Conservation (phyloP, 345 rosid genomes). For the Eucalyptus regnans region DNA sequence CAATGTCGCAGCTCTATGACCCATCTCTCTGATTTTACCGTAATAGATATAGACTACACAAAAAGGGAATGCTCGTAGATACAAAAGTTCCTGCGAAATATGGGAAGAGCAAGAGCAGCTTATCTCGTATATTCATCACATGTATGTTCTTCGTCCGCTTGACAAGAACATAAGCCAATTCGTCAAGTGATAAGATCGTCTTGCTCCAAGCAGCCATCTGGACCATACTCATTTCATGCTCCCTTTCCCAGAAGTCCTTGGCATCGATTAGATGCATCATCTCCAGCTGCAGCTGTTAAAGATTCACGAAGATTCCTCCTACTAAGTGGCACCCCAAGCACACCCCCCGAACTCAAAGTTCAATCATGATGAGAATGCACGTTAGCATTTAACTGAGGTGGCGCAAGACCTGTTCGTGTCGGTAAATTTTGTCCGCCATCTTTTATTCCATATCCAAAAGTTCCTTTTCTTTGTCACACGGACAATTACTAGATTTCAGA, state of each 20-base stretch:
- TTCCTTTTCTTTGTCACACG: not conserved
- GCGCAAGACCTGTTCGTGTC: not conserved
- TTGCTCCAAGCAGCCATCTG: not conserved
- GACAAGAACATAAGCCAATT: not conserved
- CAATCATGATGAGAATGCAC: not conserved
- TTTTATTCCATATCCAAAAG: not conserved
- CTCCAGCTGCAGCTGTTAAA: not conserved
- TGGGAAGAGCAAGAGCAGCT: not conserved
- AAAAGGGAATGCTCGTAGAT: not conserved
- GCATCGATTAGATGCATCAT: not conserved
- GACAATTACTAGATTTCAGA: not conserved
- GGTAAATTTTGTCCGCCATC: not conserved
- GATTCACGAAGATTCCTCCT: not conserved
- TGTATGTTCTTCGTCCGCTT: not conserved
- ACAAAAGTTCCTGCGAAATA: not conserved
- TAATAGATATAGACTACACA: not conserved
- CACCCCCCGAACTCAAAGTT: not conserved
- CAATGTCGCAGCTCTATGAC: not conserved
- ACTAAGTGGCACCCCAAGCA: not conserved
- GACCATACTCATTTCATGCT: not conserved
- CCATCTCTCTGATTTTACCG: not conserved
- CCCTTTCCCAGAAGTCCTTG: not conserved
- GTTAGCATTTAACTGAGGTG: not conserved
- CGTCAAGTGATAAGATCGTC: not conserved
- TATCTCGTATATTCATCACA: not conserved